Base-by-base conservation (phyloP, 345 rosid species). In the Pugionium cornutum region DNA sequence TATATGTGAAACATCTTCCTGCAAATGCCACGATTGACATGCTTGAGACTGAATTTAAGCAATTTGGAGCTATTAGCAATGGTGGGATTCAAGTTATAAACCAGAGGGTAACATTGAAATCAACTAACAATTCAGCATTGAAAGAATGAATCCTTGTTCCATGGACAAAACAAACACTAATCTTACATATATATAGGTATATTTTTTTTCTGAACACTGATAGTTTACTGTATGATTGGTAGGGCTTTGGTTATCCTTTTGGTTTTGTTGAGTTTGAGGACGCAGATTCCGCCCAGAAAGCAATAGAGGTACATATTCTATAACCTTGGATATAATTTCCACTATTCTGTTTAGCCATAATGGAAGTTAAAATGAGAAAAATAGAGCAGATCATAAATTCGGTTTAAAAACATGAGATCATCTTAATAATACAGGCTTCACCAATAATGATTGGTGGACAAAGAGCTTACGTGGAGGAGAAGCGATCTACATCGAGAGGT, bases 231-330 rank as follows among this genome's bases (percentile, higher is more conserved):
- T 51, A 44, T 52, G 61, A 50, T 34, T 49, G 10, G 36, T 76
- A 94, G 95, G 97, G 91, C 34, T 72, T 82, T 58, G 66, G 70
- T 27, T 72, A 1, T 64, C 78, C 82, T 72, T 94, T 78, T 76
- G 99, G 99, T 29, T 94, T 94, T 54, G 97, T 94, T 64, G 97
- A 94, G 77, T 94, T 88, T 78, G 84, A 85, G 62, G 84, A 59
- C 40, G 87, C 80, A 42, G 82, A 79, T 72, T 85, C 96, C 8
- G 95, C 85, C 43, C 89, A 83, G 63, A 85, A 81, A 66, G 97
- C 99, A 30, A 79, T 90, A 57, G 89, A 85, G 99, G 99, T 94
- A 49, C n/a, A 27, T 36, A 67, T 11, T 37, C 54, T 27, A 3
- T 36, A 1, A 50, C 10, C 28, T 33, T 3, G 28, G 2, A 44